Percentiles rank a stretch among this genome's conserved stretches.
These are phyloP conservation scores for Lachnellula cervina DNA, from an alignment of 2,329 filamentous ascomycete genomes.

Conservation along the genomic window DNA sequence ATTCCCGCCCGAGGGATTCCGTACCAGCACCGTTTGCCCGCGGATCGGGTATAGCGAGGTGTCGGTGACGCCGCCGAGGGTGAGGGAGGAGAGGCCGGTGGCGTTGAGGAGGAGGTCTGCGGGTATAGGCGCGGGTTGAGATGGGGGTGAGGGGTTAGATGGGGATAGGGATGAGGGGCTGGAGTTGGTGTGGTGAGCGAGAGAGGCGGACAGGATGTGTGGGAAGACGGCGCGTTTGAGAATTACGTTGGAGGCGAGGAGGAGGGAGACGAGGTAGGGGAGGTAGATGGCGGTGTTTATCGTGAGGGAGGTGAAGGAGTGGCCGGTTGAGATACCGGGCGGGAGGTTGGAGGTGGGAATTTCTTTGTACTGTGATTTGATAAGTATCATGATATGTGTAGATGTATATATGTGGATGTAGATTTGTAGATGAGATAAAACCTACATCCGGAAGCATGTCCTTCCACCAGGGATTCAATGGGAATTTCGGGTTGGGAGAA, in stretches of 20 bases:
- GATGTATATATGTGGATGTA: background rate
- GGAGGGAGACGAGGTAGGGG: slow-evolving; percentile 76
- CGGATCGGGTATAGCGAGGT: slow-evolving; percentile 66
- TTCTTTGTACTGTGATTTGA: background rate
- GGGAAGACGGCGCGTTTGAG: slow-evolving; percentile 57
- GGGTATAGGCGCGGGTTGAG: slow-evolving; percentile 23
- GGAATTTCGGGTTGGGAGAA: background rate
- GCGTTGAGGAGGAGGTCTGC: slow-evolving; percentile 75
- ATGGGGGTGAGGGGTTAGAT: slow-evolving; percentile 26
- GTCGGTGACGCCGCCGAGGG: slow-evolving; percentile 79
- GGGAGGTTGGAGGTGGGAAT: slow-evolving; percentile 54
- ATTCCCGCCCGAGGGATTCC: slow-evolving; percentile 60
- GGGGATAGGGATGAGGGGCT: slow-evolving; percentile 27
- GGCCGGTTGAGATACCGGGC: slow-evolving; percentile 62
- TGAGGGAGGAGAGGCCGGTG: slow-evolving; percentile 70
- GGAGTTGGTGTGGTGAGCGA: slow-evolving; percentile 50
- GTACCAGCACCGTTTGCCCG: slow-evolving; percentile 69
- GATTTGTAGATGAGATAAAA: background rate
- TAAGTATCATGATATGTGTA: background rate
- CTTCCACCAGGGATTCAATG: background rate
- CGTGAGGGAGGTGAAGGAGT: slow-evolving; percentile 75
- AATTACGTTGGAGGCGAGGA: slow-evolving; percentile 64
- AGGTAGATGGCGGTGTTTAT: slow-evolving; percentile 87
- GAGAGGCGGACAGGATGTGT: slow-evolving; percentile 66
- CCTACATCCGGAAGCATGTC: background rate